Base-by-base conservation (phyloP, 176 grass and related monocot genomes). In the Metroxylon sagu region DNA sequence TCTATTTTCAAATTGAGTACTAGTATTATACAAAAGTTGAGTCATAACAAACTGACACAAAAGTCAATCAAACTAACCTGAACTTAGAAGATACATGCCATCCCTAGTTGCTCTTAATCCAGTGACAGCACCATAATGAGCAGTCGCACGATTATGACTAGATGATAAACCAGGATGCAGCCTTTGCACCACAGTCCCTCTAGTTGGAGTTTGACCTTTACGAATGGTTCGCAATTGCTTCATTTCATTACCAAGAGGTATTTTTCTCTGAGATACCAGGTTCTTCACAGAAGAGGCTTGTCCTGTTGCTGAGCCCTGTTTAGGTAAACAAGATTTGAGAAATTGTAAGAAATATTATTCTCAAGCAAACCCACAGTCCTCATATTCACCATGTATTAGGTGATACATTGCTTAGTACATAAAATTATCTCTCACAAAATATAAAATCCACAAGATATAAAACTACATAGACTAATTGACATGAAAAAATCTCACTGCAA, bases 71-170 rank as follows among this genome's bases (percentile, higher is more conserved):
- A 23, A 75, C 39, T 71, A 70, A 82, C 87, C 92, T 80, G 83
- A 91, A 78, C 92, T 97, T 71, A 97, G 78, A 88, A 97, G 92
- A 83, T 91, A 80, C 81, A 88, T 79, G 71, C 92, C 92, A 72
- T 97, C 92, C 67, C 57, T 54, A 64, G 82, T 97, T 77, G 87
- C 80, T 72, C 63, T 77, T 59, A 97, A 75, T 72, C 87, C 87
- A 29, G 83, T 97, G 65, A 97, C 86, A 72, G 83, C 92, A 70
- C 92, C 92, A 77, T 90, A 97, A 82, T 97, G 92, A 62, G 92
- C 78, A 52, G 83, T 85, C 50, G 87, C 84, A 66, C 62, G 77
- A 59, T 88, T 88, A 54, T 90, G 80, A 76, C 74, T 85, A 16
- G 83, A 90, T 19, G 83, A 77, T 64, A 90, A 84, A 50, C 83